Percentiles rank a stretch among this genome's conserved stretches.
These are phyloP conservation scores for Leucaena leucocephala DNA, from an alignment of 306 rosid genomes.

Conservation along the genomic window DNA sequence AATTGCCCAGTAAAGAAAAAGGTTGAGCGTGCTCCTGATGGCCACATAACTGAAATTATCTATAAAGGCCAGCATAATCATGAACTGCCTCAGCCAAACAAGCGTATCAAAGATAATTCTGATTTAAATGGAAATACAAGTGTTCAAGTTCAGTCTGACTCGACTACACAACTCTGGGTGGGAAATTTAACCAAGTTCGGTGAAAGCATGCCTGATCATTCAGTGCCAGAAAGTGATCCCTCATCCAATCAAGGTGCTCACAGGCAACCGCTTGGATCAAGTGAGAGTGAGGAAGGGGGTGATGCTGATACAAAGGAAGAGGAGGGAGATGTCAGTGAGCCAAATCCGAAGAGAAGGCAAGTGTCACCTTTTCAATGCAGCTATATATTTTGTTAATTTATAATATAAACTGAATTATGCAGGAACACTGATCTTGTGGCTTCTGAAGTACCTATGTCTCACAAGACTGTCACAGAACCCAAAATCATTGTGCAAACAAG, in stretches of 20 bases:
- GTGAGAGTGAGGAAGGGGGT: constrained; percentile 73
- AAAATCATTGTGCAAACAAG: constrained; percentile 78
- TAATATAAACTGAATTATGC: constrained; percentile 36
- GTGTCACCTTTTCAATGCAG: constrained; percentile 32
- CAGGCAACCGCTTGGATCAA: constrained; percentile 55
- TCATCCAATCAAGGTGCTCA: constrained; percentile 52
- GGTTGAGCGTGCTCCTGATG: constrained; percentile 88
- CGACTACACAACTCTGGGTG: constrained; percentile 57
- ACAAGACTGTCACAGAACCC: constrained; percentile 69
- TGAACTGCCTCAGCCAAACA: constrained; percentile 76
- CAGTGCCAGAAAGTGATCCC: constrained; percentile 48
- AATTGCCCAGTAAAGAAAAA: constrained; percentile 95
- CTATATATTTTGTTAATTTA: background rate
- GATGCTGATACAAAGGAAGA: constrained; percentile 61
- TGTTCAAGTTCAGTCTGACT: constrained; percentile 57
- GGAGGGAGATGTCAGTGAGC: constrained; percentile 64
- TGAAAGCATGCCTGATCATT: constrained; percentile 51
- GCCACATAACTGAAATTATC: constrained; percentile 93
- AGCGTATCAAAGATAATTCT: constrained; percentile 71
- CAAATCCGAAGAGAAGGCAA: constrained; percentile 86
- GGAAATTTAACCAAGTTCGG: constrained; percentile 54
- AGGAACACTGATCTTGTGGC: constrained; percentile 69
- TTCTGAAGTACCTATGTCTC: constrained; percentile 48
- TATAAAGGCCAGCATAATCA: constrained; percentile 97
- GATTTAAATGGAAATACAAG: constrained; percentile 59